Evolutionary conservation across 495 filamentous ascomycete species (phyloP), one percentile per base, ranked within the genome.

Genomic region (Aspergillus ostianus): DNA sequence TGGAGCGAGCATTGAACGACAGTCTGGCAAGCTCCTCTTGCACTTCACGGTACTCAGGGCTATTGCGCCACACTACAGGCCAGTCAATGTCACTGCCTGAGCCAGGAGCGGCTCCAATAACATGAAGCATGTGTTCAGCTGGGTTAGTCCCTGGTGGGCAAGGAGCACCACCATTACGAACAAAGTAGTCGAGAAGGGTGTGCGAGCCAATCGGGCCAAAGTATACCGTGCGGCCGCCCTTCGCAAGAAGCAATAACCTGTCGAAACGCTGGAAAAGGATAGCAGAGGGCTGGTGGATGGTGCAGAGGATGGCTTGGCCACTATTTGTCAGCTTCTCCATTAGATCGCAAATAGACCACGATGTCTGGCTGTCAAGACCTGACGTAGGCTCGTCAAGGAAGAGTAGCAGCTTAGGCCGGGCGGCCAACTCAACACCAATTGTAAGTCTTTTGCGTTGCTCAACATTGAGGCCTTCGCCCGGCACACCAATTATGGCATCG

Each of bases 71-170:
- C 1, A 84, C 74, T 45, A 86, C 64, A 62, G 82, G 79, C 91
- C 91, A 96, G 69, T 96, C 89, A 54, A 86, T 81, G 21, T 85
- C 79, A 29, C 82, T 85, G 36, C 75, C 61, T 13, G 81, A 82
- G 23, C 88, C 89, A 6, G 91, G 90, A 0, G 90, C 90, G 18
- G 90, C 90, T 50, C 90, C 90, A 55, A 92, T 92, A 53, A 89
- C 87, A 60, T 93, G 90, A 29, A 95, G 75, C 89, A 96, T 94
- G 85, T 87, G 93, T 70, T 96, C 92, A 29, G 91, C 92, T n/a
- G 90, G 90, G 47, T 80, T 95, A 1, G 23, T 29, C 6, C 51
- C 58, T 19, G 87, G 85, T 20, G 84, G 82, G 70, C 65, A n/a
- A 84, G 79, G 73, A 26, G 74, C 69, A 7, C 84, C 87, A 29